Evolutionary conservation across 2,329 filamentous ascomycete genomes (phyloP).

Genomic region (Dactylellina leptospora): DNA sequence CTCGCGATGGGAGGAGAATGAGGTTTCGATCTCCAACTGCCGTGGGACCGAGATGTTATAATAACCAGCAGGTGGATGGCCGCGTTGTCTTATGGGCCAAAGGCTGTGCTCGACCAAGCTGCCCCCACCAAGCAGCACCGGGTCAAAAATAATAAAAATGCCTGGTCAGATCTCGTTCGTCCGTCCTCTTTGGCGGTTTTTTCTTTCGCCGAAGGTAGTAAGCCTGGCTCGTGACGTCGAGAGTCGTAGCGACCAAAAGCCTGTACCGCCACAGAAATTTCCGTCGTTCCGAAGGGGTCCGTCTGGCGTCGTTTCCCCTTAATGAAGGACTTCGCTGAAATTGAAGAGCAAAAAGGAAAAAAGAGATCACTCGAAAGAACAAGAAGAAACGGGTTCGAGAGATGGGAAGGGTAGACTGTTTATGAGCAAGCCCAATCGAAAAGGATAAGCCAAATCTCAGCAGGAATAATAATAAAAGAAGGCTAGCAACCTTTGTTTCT

Average conservation of each 20-base stretch:
- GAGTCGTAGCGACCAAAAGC: neutral
- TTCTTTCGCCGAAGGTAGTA: neutral
- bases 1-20: too few relatives aligned
- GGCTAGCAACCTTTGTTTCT: conserved; percentile 5
- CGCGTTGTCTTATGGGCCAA: conserved; percentile 6
- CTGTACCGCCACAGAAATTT: neutral
- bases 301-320: conserved; percentile 6
- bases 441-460: neutral
- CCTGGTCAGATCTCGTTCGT: neutral
- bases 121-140: neutral
- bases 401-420: conserved; percentile 3
- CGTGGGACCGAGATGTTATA: conserved; percentile 9
- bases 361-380: neutral
- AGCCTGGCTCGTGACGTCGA: conserved; percentile 5
- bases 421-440: conserved; percentile 6
- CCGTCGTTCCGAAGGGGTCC: conserved; percentile 5
- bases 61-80: neutral
- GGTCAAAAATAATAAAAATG: too few relatives aligned
- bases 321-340: neutral
- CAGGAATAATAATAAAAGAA: conserved; percentile 14
- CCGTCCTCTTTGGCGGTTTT: neutral
- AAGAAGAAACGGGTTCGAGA: conserved; percentile 19
- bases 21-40: conserved; percentile 29
- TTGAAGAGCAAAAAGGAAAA: conserved; percentile 4
- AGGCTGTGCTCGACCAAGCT: conserved; percentile 20